Evolutionary conservation across 768 basidiomycete species (phyloP).

Genomic region (Pleurotus tuoliensis): DNA sequence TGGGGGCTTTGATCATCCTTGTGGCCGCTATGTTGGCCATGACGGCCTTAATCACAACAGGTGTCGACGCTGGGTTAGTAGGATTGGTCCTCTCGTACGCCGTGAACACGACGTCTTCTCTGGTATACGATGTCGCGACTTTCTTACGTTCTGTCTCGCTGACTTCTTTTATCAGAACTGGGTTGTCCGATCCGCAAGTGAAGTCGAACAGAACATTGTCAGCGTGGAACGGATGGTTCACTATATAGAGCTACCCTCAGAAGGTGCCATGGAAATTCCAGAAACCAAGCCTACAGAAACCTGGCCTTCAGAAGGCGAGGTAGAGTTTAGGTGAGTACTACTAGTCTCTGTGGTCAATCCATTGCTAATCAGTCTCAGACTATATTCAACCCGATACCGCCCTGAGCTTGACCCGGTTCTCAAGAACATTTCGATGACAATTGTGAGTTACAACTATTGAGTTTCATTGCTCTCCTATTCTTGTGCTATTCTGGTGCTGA

Average conservation of each 20-base stretch:
- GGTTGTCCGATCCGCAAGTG: conserved; percentile 78
- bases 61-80: conserved; percentile 84
- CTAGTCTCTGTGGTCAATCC: neutral
- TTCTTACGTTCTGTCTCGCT: neutral
- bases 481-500: conserved; percentile 3
- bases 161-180: conserved; percentile 50
- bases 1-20: conserved; percentile 78
- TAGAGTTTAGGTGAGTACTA: conserved; percentile 66
- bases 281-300: conserved; percentile 44
- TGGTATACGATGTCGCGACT: conserved; percentile 44
- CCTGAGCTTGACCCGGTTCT: conserved; percentile 76
- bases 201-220: conserved; percentile 89
- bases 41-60: conserved; percentile 64
- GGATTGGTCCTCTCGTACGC: conserved; percentile 86
- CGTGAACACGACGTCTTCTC: conserved; percentile 73
- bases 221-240: conserved; percentile 86
- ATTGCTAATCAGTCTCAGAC: conserved; percentile 28
- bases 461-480: neutral
- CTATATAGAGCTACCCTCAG: conserved; percentile 68
- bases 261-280: conserved; percentile 70
- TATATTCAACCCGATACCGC: conserved; percentile 78
- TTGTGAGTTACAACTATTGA: conserved; percentile 38
- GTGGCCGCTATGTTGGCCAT: conserved; percentile 66
- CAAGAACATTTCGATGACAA: conserved; percentile 65
- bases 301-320: conserved; percentile 75